phyloP scores from a whole-genome alignment of 495 filamentous ascomycete genomes.

The Viridothelium virens region DNA sequence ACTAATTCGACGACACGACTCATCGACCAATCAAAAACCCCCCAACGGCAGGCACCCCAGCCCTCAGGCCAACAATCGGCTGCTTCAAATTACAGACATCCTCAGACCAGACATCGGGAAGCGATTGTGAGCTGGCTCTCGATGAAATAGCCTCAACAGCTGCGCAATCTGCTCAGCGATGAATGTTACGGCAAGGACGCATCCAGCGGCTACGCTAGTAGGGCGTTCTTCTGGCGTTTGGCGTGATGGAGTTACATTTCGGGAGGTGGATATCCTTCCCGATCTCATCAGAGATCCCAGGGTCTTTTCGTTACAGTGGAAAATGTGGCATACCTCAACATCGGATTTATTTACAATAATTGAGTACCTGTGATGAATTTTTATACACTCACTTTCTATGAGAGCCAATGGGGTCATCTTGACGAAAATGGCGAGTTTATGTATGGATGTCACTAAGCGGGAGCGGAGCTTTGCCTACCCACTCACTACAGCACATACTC shows the following conservation, averaged over 20 bases:
- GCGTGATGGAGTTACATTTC: too few species aligned
- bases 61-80: neutral
- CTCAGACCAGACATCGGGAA: neutral
- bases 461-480: neutral
- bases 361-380: too few species aligned
- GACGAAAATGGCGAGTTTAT: neutral
- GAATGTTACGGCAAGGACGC: neutral
- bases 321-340: too few species aligned
- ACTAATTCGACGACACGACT: neutral
- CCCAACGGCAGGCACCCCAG: neutral
- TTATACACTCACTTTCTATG: neutral
- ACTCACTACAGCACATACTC: neutral
- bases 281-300: too few species aligned
- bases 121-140: slow-evolving; percentile 2
- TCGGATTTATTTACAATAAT: too few species aligned
- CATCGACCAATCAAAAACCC: neutral
- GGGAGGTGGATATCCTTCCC: too few species aligned
- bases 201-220: too few species aligned
- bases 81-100: neutral
- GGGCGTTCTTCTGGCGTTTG: neutral
- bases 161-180: neutral
- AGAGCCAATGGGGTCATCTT: neutral
- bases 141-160: neutral
- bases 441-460: neutral
- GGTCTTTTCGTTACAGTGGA: too few species aligned